Evolutionary conservation across 768 basidiomycete genomes (phyloP).

Genomic region (Kwoniella bestiolae): DNA sequence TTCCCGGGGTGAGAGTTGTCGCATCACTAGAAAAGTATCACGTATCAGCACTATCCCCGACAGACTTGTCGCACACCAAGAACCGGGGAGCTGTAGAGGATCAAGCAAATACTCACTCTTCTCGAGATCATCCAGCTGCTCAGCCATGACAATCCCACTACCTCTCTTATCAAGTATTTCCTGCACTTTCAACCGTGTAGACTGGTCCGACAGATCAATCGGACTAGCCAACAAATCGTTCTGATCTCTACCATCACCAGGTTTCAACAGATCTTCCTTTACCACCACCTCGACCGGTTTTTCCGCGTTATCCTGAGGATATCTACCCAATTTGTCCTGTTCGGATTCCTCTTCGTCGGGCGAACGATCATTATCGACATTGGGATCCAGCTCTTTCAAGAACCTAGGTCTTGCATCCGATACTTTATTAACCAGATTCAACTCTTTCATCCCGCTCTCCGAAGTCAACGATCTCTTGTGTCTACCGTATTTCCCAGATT

Average conservation of each 20-base stretch:
- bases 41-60: not conserved
- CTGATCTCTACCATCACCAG: constrained; percentile 1
- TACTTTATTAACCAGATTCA: constrained; percentile 33
- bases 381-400: constrained; percentile 27
- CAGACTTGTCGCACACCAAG: not conserved
- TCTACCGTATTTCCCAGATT: constrained; percentile 16
- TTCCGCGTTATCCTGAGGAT: constrained; percentile 11
- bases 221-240: constrained; percentile 48
- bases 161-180: constrained; percentile 50
- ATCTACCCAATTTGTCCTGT: not conserved
- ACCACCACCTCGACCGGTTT: constrained; percentile 1
- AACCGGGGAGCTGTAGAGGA: not conserved
- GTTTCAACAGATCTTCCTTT: constrained; percentile 7
- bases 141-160: constrained; percentile 54
- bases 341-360: not conserved
- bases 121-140: constrained; percentile 54
- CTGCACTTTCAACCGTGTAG: constrained; percentile 30
- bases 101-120: constrained; percentile 40
- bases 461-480: constrained; percentile 26
- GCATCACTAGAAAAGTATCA: constrained; percentile 42
- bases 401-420: constrained; percentile 35
- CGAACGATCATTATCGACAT: not conserved
- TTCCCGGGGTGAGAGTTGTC: constrained; percentile 53
- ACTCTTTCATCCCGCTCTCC: constrained; percentile 25
- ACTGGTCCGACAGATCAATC: constrained; percentile 28